These are phyloP conservation scores for Dactylorhiza incarnata DNA, from an alignment of 106 monocot genomes.

Conservation along the genomic window DNA sequence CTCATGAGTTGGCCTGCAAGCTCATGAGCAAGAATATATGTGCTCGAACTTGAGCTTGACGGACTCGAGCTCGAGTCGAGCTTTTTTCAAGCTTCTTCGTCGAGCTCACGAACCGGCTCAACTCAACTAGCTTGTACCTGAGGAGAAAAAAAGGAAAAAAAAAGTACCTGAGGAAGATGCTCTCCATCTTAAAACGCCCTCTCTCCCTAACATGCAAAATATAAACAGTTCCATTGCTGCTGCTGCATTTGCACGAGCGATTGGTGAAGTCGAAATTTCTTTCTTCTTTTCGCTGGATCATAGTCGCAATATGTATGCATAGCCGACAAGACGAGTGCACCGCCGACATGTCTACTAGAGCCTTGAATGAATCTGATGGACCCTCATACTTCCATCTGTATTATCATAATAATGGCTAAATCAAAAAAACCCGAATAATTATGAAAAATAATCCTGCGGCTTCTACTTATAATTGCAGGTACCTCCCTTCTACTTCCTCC, in stretches of 20 bases:
- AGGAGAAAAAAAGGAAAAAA: no score
- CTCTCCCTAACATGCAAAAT: slow-evolving; percentile 80
- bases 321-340: slow-evolving; percentile 91
- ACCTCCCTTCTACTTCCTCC: no score
- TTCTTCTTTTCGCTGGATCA: slow-evolving; percentile 59
- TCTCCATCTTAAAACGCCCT: slow-evolving; percentile 57
- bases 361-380: slow-evolving; percentile 85
- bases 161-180: slow-evolving; percentile 60
- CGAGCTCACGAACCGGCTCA: no score
- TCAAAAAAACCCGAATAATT: no score
- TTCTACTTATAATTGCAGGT: no score
- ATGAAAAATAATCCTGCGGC: background rate
- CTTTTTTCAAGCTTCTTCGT: no score
- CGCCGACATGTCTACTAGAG: slow-evolving; percentile 83
- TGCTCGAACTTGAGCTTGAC: no score
- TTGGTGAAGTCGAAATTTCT: slow-evolving; percentile 31
- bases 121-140: no score
- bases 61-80: no score
- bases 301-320: slow-evolving; percentile 80
- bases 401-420: no score
- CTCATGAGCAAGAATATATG: no score
- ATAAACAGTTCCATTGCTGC: slow-evolving; percentile 38
- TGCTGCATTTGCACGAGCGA: slow-evolving; percentile 71
- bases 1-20: no score
- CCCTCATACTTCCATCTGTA: slow-evolving; percentile 86